Evolutionary conservation across 164 flowering plant genomes (phyloP).

Genomic region (Tetrastigma voinierianum): DNA sequence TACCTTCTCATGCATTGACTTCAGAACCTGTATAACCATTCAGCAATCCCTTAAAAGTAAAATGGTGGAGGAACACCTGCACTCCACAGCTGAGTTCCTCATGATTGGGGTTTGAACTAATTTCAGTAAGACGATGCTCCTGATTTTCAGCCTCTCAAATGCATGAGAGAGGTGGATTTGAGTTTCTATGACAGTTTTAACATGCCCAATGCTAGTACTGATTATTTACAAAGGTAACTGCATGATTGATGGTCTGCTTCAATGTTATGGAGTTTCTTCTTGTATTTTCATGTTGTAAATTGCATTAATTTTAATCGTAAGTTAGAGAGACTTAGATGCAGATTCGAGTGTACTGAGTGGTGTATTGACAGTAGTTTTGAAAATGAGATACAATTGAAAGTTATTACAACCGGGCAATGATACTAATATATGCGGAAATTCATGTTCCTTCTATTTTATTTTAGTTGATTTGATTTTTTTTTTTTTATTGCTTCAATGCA

Average conservation of each 20-base stretch:
- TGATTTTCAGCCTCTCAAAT: background rate
- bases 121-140: background rate
- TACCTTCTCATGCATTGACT: background rate
- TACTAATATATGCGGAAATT: background rate
- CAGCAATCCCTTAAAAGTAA: too few species aligned
- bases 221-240: conserved; percentile 1
- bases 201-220: background rate
- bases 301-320: background rate
- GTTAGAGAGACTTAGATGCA: background rate
- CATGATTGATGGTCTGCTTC: background rate
- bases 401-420: background rate
- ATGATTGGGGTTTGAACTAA: background rate
- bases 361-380: background rate
- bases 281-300: conserved; percentile 3
- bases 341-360: background rate
- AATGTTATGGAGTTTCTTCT: background rate
- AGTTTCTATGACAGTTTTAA: background rate
- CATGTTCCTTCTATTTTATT: too few species aligned
- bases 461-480: too few species aligned
- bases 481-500: background rate
- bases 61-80: background rate
- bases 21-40: background rate
- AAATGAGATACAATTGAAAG: background rate
- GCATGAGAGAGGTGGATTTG: conserved; percentile 3
- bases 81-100: background rate